These are phyloP conservation scores for Mycena citricolor DNA, from an alignment of 1,284 basidiomycete genomes.

Conservation along the genomic window DNA sequence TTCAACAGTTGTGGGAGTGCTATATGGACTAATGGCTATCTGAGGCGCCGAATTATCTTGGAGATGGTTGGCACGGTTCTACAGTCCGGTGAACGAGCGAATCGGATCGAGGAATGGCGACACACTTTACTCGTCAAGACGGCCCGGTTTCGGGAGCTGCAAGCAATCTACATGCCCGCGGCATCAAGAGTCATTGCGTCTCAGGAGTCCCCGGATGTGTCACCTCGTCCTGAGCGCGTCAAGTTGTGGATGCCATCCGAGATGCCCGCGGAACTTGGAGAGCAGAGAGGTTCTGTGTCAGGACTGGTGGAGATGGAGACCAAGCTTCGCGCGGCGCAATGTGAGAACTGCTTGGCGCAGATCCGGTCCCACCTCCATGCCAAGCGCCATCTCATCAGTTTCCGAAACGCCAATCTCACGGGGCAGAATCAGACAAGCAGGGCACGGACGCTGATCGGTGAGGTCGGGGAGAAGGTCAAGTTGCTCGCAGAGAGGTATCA, in stretches of 20 bases:
- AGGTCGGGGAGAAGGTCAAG: not conserved
- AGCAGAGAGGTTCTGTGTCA: not conserved
- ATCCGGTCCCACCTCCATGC: slow-evolving; percentile 10
- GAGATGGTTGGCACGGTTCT: not conserved
- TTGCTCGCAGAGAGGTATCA: not conserved
- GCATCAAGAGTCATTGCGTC: not conserved
- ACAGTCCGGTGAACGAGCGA: not conserved
- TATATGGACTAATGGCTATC: not conserved
- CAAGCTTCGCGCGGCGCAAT: slow-evolving; percentile 4
- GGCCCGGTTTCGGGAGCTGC: slow-evolving; percentile 8
- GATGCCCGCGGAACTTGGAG: not conserved
- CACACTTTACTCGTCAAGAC: not conserved
- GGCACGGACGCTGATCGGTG: slow-evolving; percentile 1
- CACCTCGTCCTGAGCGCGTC: not conserved
- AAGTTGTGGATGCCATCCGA: slow-evolving; percentile 12
- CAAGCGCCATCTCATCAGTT: slow-evolving; percentile 11
- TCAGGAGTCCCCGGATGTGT: not conserved
- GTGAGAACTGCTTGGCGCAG: not conserved
- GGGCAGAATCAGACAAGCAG: slow-evolving; percentile 8
- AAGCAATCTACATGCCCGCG: slow-evolving; percentile 13
- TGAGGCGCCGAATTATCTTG: not conserved
- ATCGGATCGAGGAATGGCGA: slow-evolving; percentile 1
- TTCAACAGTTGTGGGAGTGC: not conserved
- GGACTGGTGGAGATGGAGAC: not conserved
- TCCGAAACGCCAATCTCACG: slow-evolving; percentile 6